phyloP scores from a whole-genome alignment of 2,329 filamentous ascomycete species.

The Trichophyton benhamiae region DNA sequence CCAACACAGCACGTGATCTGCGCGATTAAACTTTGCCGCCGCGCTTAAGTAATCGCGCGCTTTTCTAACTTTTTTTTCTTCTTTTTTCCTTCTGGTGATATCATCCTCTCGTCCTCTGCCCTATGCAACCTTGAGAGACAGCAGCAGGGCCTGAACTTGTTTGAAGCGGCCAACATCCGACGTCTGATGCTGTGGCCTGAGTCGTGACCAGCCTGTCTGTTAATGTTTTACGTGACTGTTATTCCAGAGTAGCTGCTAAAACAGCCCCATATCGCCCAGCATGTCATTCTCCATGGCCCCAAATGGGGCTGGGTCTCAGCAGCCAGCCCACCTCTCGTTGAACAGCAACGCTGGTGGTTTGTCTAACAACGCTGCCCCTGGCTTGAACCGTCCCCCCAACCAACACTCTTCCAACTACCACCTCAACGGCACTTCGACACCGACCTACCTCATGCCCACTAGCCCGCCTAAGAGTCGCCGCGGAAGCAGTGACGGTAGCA shows the following conservation, averaged over 20 bases:
- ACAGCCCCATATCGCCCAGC: neutral
- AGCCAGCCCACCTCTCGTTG: neutral
- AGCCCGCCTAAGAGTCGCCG: conserved; percentile 58
- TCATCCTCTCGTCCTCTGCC: neutral
- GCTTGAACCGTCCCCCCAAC: conserved; percentile 2
- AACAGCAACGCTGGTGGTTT: neutral
- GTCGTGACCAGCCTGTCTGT: too few species aligned
- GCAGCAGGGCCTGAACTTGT: too few species aligned
- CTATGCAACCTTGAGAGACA: too few species aligned
- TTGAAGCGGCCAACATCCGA: too few species aligned
- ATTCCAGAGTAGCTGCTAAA: neutral
- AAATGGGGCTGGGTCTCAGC: neutral
- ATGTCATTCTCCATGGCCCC: conserved; percentile 1
- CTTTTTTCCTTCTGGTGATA: neutral
- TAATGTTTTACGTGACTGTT: neutral
- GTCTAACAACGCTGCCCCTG: conserved; percentile 1
- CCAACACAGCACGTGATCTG: too few species aligned
- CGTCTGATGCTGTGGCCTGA: too few species aligned
- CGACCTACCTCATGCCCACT: conserved; percentile 84
- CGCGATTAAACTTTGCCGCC: neutral
- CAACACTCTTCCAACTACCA: conserved; percentile 19
- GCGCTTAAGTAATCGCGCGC: neutral
- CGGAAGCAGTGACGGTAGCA: conserved; percentile 59
- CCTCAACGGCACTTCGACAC: conserved; percentile 39
- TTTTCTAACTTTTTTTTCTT: neutral